Evolutionary conservation across 768 basidiomycete genomes (phyloP).

Genomic region (Hericium coralloides): DNA sequence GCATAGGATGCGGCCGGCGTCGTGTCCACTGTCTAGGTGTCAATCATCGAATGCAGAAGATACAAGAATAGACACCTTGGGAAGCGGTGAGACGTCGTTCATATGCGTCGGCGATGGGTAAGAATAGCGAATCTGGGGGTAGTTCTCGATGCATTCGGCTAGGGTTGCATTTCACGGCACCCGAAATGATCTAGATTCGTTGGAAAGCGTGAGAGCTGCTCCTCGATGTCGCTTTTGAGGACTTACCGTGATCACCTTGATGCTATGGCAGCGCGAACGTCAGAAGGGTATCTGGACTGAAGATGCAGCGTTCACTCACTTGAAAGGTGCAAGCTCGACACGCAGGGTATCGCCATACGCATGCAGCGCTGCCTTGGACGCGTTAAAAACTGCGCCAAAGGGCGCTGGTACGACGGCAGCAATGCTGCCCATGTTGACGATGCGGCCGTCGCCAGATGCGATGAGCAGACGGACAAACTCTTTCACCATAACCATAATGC

Average conservation of each 20-base stretch:
- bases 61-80: neutral
- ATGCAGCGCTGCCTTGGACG: slow-evolving; percentile 26
- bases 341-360: slow-evolving; percentile 24
- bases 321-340: slow-evolving; percentile 26
- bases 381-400: slow-evolving; percentile 22
- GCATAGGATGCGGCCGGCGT: neutral
- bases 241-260: no score
- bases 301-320: neutral
- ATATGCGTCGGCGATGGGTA: neutral
- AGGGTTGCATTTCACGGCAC: neutral
- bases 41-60: neutral
- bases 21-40: neutral
- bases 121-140: neutral
- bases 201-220: no score
- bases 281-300: neutral
- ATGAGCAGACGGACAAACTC: slow-evolving; percentile 23
- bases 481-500: slow-evolving; percentile 24
- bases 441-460: slow-evolving; percentile 18
- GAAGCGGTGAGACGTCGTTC: neutral
- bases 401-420: slow-evolving; percentile 21
- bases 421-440: slow-evolving; percentile 24
- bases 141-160: neutral
- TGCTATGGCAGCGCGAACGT: no score
- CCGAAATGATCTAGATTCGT: neutral
- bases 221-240: no score